Percentiles rank a stretch among this genome's conserved stretches.
phyloP scores from a whole-genome alignment of 208 protist species.

The Trypanosoma rangeli region DNA sequence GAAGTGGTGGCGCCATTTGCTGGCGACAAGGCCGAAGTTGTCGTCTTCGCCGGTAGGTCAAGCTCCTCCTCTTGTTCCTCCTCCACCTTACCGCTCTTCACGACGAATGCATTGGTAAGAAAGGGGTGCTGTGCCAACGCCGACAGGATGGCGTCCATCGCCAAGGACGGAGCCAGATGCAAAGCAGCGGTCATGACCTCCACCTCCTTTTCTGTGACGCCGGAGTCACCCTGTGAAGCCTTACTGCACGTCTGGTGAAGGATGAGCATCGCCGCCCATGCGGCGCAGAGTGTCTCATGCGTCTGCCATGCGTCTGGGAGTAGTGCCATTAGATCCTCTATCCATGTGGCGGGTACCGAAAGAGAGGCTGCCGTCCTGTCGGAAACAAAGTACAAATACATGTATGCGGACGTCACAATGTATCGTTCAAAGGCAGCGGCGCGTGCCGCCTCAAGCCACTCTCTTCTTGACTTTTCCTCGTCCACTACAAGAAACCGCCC shows the following conservation, averaged over 20 bases:
- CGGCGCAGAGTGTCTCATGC: slow-evolving; percentile 49
- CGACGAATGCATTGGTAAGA: background rate
- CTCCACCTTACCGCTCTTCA: background rate
- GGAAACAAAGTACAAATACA: slow-evolving; percentile 52
- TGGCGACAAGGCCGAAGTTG: background rate
- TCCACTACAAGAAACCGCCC: slow-evolving; percentile 21
- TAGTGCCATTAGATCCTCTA: slow-evolving; percentile 47
- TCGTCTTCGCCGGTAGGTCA: slow-evolving; percentile 10
- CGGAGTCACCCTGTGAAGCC: slow-evolving; percentile 5
- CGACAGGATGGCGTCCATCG: slow-evolving; percentile 24
- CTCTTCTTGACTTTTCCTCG: slow-evolving; percentile 29
- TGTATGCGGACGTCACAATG: slow-evolving; percentile 62
- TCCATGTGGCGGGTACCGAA: slow-evolving; percentile 39
- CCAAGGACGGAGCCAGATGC: slow-evolving; percentile 26
- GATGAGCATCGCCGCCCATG: slow-evolving; percentile 57
- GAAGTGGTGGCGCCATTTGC: slow-evolving; percentile 11
- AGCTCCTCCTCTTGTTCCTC: slow-evolving; percentile 44
- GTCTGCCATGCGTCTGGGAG: slow-evolving; percentile 27
- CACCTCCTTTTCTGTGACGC: slow-evolving; percentile 20
- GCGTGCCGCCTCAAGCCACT: slow-evolving; percentile 27
- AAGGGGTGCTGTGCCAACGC: slow-evolving; percentile 1
- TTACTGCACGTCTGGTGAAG: slow-evolving; percentile 7
- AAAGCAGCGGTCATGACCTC: slow-evolving; percentile 17
- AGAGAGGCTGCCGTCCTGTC: slow-evolving; percentile 20
- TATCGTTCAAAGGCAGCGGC: slow-evolving; percentile 33